Percentiles rank a stretch among this genome's conserved stretches.
phyloP scores from a whole-genome alignment of 768 basidiomycete genomes.

The Lentinula aciculospora region DNA sequence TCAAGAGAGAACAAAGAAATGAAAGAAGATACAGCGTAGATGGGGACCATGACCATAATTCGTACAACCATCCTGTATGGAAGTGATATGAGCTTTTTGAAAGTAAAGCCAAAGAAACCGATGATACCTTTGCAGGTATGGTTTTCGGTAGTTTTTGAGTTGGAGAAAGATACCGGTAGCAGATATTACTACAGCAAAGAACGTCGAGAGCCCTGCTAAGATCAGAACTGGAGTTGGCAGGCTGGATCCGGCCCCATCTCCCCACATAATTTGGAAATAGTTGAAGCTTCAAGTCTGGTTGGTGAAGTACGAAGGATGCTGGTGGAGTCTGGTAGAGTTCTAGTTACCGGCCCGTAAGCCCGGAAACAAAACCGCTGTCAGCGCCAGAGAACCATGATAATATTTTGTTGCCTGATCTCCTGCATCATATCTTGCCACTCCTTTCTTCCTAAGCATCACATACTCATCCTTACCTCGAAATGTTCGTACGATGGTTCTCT shows the following conservation, averaged over 20 bases:
- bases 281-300: no score
- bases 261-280: neutral
- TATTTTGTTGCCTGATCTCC: no score
- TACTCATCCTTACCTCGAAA: no score
- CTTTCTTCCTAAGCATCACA: no score
- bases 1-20: constrained; percentile 92
- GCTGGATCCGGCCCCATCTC: constrained; percentile 4
- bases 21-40: constrained; percentile 87
- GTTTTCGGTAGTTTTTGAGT: constrained; percentile 83
- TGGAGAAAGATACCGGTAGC: constrained; percentile 74
- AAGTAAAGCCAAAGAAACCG: neutral
- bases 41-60: constrained; percentile 95
- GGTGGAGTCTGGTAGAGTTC: no score
- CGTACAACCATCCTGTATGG: constrained; percentile 75
- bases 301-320: no score
- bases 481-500: no score
- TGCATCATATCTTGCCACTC: no score
- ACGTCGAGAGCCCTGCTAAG: constrained; percentile 56
- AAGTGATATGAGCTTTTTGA: neutral
- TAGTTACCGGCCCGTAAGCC: no score
- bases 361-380: no score
- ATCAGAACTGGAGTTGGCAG: constrained; percentile 34
- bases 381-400: no score
- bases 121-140: constrained; percentile 67
- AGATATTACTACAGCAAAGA: constrained; percentile 69